phyloP scores from a whole-genome alignment of 441 rosid species.

The Adansonia grandidieri region DNA sequence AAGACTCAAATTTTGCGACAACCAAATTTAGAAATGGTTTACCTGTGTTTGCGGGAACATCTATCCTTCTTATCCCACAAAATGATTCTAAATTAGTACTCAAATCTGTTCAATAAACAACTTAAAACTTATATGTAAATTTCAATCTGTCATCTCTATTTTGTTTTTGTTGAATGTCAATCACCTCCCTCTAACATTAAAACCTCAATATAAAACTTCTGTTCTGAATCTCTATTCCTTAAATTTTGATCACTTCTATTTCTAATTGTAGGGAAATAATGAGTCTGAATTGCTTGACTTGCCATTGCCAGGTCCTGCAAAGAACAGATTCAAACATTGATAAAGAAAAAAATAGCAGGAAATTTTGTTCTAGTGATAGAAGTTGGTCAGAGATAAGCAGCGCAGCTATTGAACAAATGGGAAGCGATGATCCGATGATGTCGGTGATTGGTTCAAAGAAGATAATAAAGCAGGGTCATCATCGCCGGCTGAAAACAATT shows the following conservation, averaged over 20 bases:
- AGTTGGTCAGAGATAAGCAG: neutral
- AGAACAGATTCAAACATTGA: neutral
- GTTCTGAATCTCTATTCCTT: neutral
- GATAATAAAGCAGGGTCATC: neutral
- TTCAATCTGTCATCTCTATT: neutral
- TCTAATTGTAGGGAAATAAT: neutral
- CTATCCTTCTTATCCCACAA: no score
- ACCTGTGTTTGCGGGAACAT: neutral
- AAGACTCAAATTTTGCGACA: neutral
- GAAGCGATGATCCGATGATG: neutral
- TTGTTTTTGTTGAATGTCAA: neutral
- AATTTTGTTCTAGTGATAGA: neutral
- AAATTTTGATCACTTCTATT: neutral
- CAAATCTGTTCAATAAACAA: neutral
- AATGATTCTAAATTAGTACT: neutral
- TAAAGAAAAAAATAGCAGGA: neutral
- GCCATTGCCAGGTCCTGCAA: neutral
- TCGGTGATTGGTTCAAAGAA: neutral
- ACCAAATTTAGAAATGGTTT: neutral
- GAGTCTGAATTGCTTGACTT: slow-evolving; percentile 11
- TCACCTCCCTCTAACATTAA: neutral
- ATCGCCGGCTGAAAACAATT: neutral
- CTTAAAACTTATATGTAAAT: neutral
- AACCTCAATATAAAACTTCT: neutral
- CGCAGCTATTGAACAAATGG: neutral